phyloP scores from a whole-genome alignment of 768 basidiomycete genomes.

The Tulasnella sp. region DNA sequence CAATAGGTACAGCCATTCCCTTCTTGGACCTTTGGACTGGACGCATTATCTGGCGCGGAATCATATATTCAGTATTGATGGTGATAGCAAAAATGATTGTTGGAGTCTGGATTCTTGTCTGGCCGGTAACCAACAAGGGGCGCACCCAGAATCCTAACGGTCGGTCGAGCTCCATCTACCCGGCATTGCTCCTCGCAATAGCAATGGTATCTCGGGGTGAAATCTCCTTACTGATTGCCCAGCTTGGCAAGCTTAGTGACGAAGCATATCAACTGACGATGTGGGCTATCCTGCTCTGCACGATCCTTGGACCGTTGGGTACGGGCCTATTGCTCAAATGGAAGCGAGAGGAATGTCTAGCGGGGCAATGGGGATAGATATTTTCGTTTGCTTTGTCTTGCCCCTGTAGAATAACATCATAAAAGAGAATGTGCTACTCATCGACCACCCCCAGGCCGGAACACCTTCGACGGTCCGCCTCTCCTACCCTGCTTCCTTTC shows the following conservation, averaged over 20 bases:
- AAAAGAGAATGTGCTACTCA: background rate
- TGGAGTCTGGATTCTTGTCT: slow-evolving; percentile 43
- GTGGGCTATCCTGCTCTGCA: slow-evolving; percentile 56
- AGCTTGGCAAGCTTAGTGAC: slow-evolving; percentile 36
- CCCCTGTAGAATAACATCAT: background rate
- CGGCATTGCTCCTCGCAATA: slow-evolving; percentile 41
- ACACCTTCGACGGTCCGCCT: slow-evolving; percentile 11
- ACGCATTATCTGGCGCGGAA: slow-evolving; percentile 49
- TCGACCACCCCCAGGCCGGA: background rate
- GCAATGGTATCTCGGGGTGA: slow-evolving; percentile 67
- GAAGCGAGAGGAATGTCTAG: slow-evolving; percentile 6
- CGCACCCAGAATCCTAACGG: background rate
- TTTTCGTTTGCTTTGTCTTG: too few species aligned
- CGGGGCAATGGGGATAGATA: background rate
- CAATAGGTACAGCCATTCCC: slow-evolving; percentile 57
- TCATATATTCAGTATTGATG: slow-evolving; percentile 59
- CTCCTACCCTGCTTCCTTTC: slow-evolving; percentile 48
- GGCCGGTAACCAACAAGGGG: background rate
- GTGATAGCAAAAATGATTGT: slow-evolving; percentile 48
- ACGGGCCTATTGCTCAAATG: slow-evolving; percentile 32
- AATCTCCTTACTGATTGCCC: slow-evolving; percentile 59
- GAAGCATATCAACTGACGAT: slow-evolving; percentile 53
- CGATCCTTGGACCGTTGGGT: slow-evolving; percentile 45
- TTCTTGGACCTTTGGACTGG: slow-evolving; percentile 41
- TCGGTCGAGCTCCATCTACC: background rate